Evolutionary conservation across 1,284 basidiomycete species (phyloP), one percentile per base, ranked within the genome.

Genomic region (Microstroma glucosiphilum): DNA sequence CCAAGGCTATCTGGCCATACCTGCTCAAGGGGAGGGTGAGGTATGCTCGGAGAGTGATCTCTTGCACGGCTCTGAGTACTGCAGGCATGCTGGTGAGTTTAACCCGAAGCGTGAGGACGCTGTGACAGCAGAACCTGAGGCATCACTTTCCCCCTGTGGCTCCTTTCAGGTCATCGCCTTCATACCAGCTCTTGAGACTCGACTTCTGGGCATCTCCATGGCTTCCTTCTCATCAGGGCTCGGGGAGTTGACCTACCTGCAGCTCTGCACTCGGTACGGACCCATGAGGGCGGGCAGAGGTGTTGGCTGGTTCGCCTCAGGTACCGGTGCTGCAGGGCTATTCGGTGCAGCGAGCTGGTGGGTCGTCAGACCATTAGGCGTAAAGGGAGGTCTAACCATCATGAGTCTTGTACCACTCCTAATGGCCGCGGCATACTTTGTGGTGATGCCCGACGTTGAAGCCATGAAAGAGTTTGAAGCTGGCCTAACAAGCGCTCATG

Each of bases 341-440:
- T 88, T 89, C 0, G 96, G 94, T 6, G 92, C 94, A 0, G 88
- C 88, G 46, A 79, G 96, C 6, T 98, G 94, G 94, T 97, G 94
- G 94, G 83, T 92, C 68, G 82, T 97, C 0, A 84, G 96, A 41
- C 86, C 86, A 0, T 80, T 96, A 0, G 94, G 94, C 13, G 91
- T 98, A 6, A 85, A 86, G 57, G 76, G 82, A 7, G 96, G 93
- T 0, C 86, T 98, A 23, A 88, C 90, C 12, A 60, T 73, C 1
- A 56, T 77, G 40, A 69, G 69, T 11, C 56, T 74, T 3, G 49
- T 78, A 41, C 74, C 76, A 0, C 67, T 64, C 11, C 66, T 71
- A 26, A 77, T 77, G 73, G 65, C 70, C 1, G 1, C 70, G 4
- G 66, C 71, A 8, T 78, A 75, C 55, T 46, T 67, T 2, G 30